A percentile compares a stretch with the other conserved stretches of the same genome.
Evolutionary conservation across 202 grass and related monocot species (phyloP).

Genomic region (Brachypodium distachyon): DNA sequence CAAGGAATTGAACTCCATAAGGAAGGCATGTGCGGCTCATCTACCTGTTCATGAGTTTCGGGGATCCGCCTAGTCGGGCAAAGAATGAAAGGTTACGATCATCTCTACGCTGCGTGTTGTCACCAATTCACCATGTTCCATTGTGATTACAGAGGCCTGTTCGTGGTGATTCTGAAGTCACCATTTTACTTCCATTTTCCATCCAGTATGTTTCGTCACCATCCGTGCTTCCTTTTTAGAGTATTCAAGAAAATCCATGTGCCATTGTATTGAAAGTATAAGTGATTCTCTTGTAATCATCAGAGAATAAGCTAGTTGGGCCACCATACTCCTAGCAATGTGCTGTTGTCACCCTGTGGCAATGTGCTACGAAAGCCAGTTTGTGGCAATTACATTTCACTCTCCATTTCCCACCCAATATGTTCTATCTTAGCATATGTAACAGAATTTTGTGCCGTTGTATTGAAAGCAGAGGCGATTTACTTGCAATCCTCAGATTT

Average conservation of each 20-base stretch:
- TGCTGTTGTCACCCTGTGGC: too few species aligned
- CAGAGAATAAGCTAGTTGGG: background rate
- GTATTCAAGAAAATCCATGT: background rate
- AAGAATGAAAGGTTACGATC: background rate
- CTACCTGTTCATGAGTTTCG: background rate
- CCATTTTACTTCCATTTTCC: background rate
- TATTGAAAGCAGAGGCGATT: too few species aligned
- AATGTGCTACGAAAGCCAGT: too few species aligned
- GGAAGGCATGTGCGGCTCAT: background rate
- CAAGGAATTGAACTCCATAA: constrained; percentile 3
- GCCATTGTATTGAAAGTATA: too few species aligned
- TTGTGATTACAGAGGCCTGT: background rate
- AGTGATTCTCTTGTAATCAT: too few species aligned
- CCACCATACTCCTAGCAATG: too few species aligned
- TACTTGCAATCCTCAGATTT: too few species aligned
- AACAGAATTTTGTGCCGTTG: too few species aligned
- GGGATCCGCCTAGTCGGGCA: background rate
- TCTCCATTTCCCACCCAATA: too few species aligned
- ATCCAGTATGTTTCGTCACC: background rate
- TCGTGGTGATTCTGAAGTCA: background rate
- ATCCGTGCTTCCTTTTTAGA: background rate
- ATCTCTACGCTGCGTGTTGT: background rate
- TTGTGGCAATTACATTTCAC: too few species aligned
- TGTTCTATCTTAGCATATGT: too few species aligned
- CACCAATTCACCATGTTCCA: too few species aligned